Base-by-base conservation (phyloP, 2,329 filamentous ascomycete species). In the Pseudogymnoascus sp. region DNA sequence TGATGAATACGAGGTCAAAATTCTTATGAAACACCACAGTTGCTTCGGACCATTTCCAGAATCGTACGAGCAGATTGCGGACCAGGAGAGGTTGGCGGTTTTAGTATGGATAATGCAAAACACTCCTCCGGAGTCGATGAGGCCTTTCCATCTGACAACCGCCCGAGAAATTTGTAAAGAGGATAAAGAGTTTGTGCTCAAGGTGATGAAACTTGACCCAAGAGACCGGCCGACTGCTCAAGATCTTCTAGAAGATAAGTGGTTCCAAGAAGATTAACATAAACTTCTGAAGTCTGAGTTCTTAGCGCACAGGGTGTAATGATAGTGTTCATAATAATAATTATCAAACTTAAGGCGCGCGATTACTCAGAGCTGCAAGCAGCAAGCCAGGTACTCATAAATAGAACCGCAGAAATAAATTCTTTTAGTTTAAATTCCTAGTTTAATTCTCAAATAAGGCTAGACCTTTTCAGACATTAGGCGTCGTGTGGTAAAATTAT, bases 181-280 rank as follows among this genome's bases (percentile, higher is more conserved):
- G 43, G 74, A 77, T 62, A 74, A 72, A 60, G 63, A 61, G 13
- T 79, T 79, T 67, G 65, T 79, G n/a, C 60, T 69, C 1, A 79
- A 73, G 67, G 76, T 79, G 16, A 79, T 80, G 77, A 78, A 75
- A 66, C 70, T 80, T 6, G 77, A 79, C 65, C 76, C 74, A 48
- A 73, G 77, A 64, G 77, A 79, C 65, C 70, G 77, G 34, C 77
- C 76, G 6, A 75, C 74, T 6, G 77, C 75, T 31, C 71, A 70
- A 63, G 71, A 77, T 57, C 67, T 78, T 31, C 66, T 78, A 37
- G 66, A 73, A 60, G 76, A 78, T 65, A 68, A 72, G 25, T 79
- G 76, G 75, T 76, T 77, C 70, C 45, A 43, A 8, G 13, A 11
- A 43, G 8, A 13, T 43, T 43, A 16, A 43, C 2, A 13, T 11